Percentiles rank a stretch among this genome's conserved stretches.
phyloP scores from a whole-genome alignment of 768 basidiomycete genomes.

The Tylopilus rubrobrunneus region DNA sequence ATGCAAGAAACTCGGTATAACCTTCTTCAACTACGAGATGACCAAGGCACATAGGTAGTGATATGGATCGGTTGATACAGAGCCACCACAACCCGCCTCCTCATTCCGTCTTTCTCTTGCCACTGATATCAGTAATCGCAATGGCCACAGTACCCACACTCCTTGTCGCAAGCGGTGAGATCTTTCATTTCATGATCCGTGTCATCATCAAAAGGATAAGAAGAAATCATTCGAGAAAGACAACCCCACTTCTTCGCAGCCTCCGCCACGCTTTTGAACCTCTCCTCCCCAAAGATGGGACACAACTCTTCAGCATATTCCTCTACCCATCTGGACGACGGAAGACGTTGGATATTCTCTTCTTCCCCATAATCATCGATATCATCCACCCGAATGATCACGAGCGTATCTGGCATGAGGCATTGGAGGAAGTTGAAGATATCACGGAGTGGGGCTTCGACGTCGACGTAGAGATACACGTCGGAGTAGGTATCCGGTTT shows the following conservation, averaged over 20 bases:
- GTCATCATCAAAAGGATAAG: not conserved
- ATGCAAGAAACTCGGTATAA: not conserved
- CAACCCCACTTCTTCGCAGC: not conserved
- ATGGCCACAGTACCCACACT: conserved; percentile 4
- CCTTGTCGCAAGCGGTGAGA: conserved; percentile 10
- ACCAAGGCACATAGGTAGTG: too few relatives aligned
- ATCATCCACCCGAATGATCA: conserved; percentile 3
- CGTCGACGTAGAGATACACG: conserved; percentile 6
- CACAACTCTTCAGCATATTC: not conserved
- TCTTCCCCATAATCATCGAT: not conserved
- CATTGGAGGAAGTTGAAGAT: conserved; percentile 8
- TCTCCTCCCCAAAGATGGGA: not conserved
- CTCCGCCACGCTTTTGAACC: not conserved
- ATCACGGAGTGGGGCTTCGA: conserved; percentile 1
- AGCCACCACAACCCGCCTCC: not conserved
- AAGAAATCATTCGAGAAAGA: not conserved
- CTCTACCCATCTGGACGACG: conserved; percentile 1
- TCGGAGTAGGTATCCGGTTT: conserved; percentile 1
- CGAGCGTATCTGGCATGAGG: conserved; percentile 6
- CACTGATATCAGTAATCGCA: not conserved
- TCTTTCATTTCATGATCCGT: not conserved
- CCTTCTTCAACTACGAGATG: too few relatives aligned
- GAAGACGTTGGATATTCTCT: conserved; percentile 4
- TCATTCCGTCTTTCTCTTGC: too few relatives aligned
- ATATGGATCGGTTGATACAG: not conserved